Conservation (phyloP, 176 grass and related monocot genomes). For the Areca catechu region DNA sequence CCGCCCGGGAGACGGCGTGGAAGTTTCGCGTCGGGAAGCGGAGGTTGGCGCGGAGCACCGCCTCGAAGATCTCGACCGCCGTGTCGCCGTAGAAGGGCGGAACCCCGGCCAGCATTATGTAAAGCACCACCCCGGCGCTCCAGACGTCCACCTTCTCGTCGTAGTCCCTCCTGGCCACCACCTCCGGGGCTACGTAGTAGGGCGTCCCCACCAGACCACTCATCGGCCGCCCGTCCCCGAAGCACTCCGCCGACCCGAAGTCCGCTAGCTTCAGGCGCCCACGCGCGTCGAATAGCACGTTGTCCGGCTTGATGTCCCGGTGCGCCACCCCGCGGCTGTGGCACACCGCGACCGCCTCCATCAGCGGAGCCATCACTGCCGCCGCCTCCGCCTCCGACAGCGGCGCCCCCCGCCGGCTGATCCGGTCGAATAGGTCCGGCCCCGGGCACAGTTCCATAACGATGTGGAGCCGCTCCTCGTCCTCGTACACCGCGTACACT, state of each 20-base stretch:
- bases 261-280: conserved; percentile 34
- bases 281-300: conserved; percentile 46
- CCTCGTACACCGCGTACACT: conserved; percentile 64
- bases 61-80: conserved; percentile 47
- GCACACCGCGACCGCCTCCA: conserved; percentile 45
- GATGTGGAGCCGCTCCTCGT: conserved; percentile 45
- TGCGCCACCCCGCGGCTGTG: conserved; percentile 63
- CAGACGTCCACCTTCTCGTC: conserved; percentile 79
- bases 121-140: conserved; percentile 82
- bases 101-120: conserved; percentile 64
- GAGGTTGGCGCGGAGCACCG: conserved; percentile 40
- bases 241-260: conserved; percentile 71
- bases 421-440: conserved; percentile 64
- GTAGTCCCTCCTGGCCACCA: conserved; percentile 53
- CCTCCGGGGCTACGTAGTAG: conserved; percentile 77
- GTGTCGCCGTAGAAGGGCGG: conserved; percentile 64
- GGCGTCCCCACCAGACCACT: conserved; percentile 71
- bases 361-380: conserved; percentile 34
- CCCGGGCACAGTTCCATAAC: conserved; percentile 77
- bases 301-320: conserved; percentile 78
- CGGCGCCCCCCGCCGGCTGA: conserved; percentile 43
- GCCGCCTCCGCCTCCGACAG: conserved; percentile 50
- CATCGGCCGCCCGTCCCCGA: conserved; percentile 34
- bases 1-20: conserved; percentile 39
- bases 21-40: conserved; percentile 55